phyloP scores from a whole-genome alignment of 164 flowering plant species.

The grape (Vitis vinifera) region DNA sequence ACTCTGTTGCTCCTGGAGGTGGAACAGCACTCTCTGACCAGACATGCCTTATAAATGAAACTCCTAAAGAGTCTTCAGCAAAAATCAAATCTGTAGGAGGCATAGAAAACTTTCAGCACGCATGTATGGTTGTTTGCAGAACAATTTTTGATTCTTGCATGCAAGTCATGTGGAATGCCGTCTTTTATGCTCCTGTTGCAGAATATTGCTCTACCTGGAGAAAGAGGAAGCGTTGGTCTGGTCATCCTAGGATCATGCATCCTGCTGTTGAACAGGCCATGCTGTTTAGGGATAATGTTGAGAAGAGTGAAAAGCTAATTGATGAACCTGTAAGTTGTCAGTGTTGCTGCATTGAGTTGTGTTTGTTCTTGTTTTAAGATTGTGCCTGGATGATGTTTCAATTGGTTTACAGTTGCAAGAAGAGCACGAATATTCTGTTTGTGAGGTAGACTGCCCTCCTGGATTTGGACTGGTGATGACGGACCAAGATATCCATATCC shows the following conservation, averaged over 20 bases:
- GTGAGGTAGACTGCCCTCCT: constrained; percentile 54
- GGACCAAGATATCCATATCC: constrained; percentile 7
- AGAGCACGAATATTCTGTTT: constrained; percentile 22
- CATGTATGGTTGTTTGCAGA: constrained; percentile 35
- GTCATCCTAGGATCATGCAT: constrained; percentile 9
- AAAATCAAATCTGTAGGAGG: constrained; percentile 55
- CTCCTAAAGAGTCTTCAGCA: constrained; percentile 10
- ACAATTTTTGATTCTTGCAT: constrained; percentile 58
- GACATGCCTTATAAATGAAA: constrained; percentile 5
- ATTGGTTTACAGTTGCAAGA: constrained; percentile 34
- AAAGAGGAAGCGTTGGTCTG: constrained; percentile 60
- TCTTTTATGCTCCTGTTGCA: constrained; percentile 66
- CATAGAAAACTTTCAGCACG: constrained; percentile 43
- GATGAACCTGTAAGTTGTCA: constrained; percentile 33
- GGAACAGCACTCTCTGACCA: constrained; percentile 18
- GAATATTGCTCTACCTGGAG: constrained; percentile 67
- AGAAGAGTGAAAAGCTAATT: constrained; percentile 10
- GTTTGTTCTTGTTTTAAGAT: neutral
- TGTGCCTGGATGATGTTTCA: constrained; percentile 4
- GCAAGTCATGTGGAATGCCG: constrained; percentile 87
- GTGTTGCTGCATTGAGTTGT: constrained; percentile 4
- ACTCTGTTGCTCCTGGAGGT: constrained; percentile 11
- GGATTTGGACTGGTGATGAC: constrained; percentile 44
- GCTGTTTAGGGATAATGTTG: constrained; percentile 1
- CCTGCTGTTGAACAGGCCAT: constrained; percentile 13